Evolutionary conservation across 495 filamentous ascomycete species (phyloP).

Genomic region (Parathielavia hyrcaniae): DNA sequence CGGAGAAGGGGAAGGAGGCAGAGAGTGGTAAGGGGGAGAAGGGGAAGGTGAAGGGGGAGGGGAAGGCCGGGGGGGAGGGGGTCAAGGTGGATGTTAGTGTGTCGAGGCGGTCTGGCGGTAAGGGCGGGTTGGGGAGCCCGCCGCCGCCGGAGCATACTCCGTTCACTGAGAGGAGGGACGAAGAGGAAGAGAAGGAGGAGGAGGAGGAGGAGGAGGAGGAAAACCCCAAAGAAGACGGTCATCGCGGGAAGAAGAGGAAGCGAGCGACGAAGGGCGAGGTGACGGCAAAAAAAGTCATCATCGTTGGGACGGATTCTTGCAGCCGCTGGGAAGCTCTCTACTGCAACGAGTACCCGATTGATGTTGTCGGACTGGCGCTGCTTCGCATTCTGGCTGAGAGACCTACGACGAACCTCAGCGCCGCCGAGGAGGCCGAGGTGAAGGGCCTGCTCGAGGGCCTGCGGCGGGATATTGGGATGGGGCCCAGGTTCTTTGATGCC

Average conservation of each 20-base stretch:
- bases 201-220: too few species aligned
- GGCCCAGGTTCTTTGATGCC: neutral
- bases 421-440: neutral
- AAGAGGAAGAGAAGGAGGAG: too few species aligned
- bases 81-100: too few species aligned
- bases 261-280: neutral
- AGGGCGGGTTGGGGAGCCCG: neutral
- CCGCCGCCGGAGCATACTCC: neutral
- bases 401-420: neutral
- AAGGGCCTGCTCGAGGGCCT: neutral
- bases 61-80: too few species aligned
- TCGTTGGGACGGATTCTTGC: neutral
- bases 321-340: neutral
- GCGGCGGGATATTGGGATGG: neutral
- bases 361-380: neutral
- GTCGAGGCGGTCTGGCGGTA: neutral
- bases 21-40: too few species aligned
- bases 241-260: too few species aligned
- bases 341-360: neutral
- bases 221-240: too few species aligned
- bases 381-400: neutral
- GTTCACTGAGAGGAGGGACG: neutral
- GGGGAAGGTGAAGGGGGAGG: too few species aligned
- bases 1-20: too few species aligned
- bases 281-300: neutral